A percentile compares a stretch with the other conserved stretches of the same genome.
These are phyloP conservation scores for Leccinum fibrillosum DNA, from an alignment of 768 basidiomycete genomes.

Conservation along the genomic window DNA sequence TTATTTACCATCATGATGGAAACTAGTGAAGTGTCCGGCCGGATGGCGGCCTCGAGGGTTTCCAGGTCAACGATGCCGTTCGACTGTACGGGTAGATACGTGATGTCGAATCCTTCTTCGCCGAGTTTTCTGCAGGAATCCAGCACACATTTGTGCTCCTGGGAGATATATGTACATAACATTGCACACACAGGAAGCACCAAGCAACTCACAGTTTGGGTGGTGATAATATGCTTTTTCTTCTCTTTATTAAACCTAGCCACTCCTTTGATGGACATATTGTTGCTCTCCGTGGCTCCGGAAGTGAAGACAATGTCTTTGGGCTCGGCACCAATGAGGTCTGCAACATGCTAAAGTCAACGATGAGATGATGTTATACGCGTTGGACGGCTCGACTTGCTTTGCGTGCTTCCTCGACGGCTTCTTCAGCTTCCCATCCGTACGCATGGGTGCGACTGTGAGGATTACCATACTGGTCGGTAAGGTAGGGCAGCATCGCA, in stretches of 20 bases:
- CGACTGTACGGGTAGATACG: conserved; percentile 90
- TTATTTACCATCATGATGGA: conserved; percentile 99
- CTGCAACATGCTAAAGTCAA: conserved; percentile 70
- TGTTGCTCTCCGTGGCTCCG: conserved; percentile 97
- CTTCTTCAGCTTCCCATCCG: conserved; percentile 98
- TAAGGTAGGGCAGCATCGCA: conserved; percentile 93
- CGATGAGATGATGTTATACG: background rate
- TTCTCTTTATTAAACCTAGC: conserved; percentile 94
- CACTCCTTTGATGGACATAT: conserved; percentile 96
- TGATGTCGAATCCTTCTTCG: conserved; percentile 97
- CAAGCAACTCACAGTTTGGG: conserved; percentile 70
- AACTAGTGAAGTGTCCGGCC: conserved; percentile 90
- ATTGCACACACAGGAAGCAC: background rate
- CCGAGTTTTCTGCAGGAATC: conserved; percentile 95
- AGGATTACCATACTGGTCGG: conserved; percentile 96
- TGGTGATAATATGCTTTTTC: conserved; percentile 91
- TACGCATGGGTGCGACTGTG: conserved; percentile 98
- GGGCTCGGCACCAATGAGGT: conserved; percentile 87
- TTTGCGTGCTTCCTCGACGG: conserved; percentile 89
- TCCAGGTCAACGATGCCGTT: conserved; percentile 82
- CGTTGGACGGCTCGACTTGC: conserved; percentile 35
- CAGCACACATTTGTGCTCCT: conserved; percentile 99
- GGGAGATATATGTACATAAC: conserved; percentile 5
- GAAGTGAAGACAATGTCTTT: conserved; percentile 98
- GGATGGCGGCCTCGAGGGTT: conserved; percentile 81